phyloP scores from a whole-genome alignment of 257 asterid genomes.

The Solanum pinnatisectum region DNA sequence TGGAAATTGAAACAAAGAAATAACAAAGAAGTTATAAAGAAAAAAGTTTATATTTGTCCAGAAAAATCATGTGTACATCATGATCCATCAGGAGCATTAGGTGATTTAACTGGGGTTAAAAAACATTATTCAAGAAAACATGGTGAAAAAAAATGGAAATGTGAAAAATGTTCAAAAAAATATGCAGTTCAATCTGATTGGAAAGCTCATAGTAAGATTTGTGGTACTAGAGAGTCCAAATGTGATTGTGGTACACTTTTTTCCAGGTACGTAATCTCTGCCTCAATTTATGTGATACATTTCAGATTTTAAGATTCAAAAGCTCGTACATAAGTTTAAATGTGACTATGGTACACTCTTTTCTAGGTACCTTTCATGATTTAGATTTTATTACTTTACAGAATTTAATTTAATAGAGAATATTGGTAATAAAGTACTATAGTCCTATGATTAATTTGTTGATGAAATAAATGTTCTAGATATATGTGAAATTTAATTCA shows the following conservation, averaged over 20 bases:
- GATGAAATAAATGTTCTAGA: background rate
- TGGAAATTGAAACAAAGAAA: constrained; percentile 84
- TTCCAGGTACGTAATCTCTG: constrained; percentile 43
- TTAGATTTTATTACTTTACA: background rate
- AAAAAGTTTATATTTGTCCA: constrained; percentile 85
- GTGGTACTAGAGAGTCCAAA: constrained; percentile 89
- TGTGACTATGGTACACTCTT: background rate
- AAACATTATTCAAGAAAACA: constrained; percentile 81
- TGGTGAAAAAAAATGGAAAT: constrained; percentile 95
- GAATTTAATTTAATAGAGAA: background rate
- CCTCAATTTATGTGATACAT: no score
- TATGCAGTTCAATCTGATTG: constrained; percentile 95
- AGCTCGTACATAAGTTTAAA: background rate
- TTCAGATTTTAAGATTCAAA: no score
- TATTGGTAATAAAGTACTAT: background rate
- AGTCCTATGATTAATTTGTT: background rate
- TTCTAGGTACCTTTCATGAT: background rate
- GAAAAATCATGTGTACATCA: constrained; percentile 81
- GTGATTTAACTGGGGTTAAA: constrained; percentile 82
- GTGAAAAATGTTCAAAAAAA: constrained; percentile 81
- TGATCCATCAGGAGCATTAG: constrained; percentile 74
- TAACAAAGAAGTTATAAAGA: constrained; percentile 51
- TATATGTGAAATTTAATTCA: background rate
- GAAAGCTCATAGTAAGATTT: constrained; percentile 94
- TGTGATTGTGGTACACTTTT: constrained; percentile 95